Evolutionary conservation across 2,329 filamentous ascomycete genomes (phyloP).

Genomic region (Cladosporium sp.): DNA sequence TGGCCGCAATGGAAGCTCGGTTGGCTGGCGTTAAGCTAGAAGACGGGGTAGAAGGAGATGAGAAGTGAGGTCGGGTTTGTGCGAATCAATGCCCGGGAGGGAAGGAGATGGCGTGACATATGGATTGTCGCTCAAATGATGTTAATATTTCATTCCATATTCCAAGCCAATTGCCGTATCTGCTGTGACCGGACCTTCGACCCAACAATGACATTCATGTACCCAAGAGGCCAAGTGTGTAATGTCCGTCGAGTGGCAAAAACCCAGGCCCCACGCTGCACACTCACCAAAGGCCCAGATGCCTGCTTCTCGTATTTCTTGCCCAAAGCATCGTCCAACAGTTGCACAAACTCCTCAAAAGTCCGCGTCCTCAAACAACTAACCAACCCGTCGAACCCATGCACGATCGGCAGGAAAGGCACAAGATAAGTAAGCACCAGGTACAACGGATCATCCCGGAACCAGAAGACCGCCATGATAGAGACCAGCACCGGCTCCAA

Average conservation of each 20-base stretch:
- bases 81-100: too few species aligned
- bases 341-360: conserved; percentile 57
- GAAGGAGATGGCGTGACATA: too few species aligned
- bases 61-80: too few species aligned
- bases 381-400: conserved; percentile 66
- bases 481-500: conserved; percentile 44
- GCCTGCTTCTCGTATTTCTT: conserved; percentile 36
- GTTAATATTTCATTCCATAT: background rate
- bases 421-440: conserved; percentile 64
- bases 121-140: too few species aligned
- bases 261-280: conserved; percentile 37
- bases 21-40: background rate
- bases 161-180: background rate
- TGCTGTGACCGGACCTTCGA: conserved; percentile 1
- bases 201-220: conserved; percentile 45
- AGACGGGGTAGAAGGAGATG: too few species aligned
- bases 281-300: background rate
- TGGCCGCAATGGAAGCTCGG: too few species aligned
- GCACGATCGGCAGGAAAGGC: conserved; percentile 63
- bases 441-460: conserved; percentile 50
- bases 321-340: conserved; percentile 46
- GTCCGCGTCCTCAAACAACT: conserved; percentile 65
- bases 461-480: conserved; percentile 51
- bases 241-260: conserved; percentile 37
- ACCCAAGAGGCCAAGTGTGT: conserved; percentile 48